Evolutionary conservation across 139 green algal genomes (phyloP).

Genomic region (Ettlia oleoabundans): DNA sequence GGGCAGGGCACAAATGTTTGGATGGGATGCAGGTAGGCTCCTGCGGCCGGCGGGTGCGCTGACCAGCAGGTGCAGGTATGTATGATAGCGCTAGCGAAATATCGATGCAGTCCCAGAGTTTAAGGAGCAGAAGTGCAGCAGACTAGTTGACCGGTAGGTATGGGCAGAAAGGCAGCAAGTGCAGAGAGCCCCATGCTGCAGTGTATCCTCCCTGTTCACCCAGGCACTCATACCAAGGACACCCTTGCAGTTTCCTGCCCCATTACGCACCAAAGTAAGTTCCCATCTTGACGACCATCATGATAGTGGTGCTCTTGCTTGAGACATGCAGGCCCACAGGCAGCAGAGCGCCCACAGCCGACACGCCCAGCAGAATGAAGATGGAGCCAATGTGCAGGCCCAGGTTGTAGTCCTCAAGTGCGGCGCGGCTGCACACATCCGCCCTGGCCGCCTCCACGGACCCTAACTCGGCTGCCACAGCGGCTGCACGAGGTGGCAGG

Average conservation of each 20-base stretch:
- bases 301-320: not conserved
- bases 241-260: not conserved
- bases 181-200: not conserved
- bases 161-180: no score
- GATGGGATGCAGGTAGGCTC: no score
- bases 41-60: no score
- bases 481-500: not conserved
- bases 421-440: not conserved
- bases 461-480: not conserved
- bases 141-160: no score
- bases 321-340: conserved; percentile 31
- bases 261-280: conserved; percentile 22
- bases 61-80: no score
- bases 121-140: no score
- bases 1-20: not conserved
- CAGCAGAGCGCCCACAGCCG: not conserved
- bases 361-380: conserved; percentile 40
- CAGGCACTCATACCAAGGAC: not conserved
- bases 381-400: conserved; percentile 42
- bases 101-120: no score
- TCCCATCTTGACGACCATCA: conserved; percentile 4
- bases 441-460: not conserved
- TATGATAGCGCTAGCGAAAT: no score
- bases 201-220: not conserved
- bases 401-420: conserved; percentile 28